Evolutionary conservation across 768 basidiomycete species (phyloP), one percentile per base, ranked within the genome.

Genomic region (Jaapia argillacea): DNA sequence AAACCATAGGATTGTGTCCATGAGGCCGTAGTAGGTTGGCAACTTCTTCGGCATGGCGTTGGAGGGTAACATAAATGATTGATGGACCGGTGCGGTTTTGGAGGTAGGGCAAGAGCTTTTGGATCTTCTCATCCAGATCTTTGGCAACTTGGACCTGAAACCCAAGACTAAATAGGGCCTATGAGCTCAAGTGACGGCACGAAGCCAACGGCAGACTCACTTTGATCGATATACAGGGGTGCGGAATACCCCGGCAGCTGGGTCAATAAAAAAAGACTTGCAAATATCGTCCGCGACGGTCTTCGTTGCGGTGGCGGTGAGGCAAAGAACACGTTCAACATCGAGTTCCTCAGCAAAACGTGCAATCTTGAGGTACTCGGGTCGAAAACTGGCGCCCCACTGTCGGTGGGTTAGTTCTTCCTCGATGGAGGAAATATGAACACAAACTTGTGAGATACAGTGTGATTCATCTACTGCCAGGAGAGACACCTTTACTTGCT

Each of bases 381-480:
- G 67, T 1, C 68, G 63, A 52, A 72, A 71, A 25, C 63, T 65
- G 4, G 63, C 57, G 4, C 67, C 68, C 68, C 70, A 69, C 64
- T 67, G 38, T 2, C n/a, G 42, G 21, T 4, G 14, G 24, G 21
- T 4, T 7, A 21, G 3, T 20, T 24, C 16, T 10, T 22, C 6
- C 5, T n/a, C 33, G 7, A 13, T 40, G 21, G 12, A 2, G 28
- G 28, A 16, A 38, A n/a, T 39, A 14, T 16, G 21, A 41, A 22
- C 18, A 27, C 48, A 27, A 26, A 65, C 65, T 54, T 69, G 66
- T 0, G 67, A 68, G 25, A 70, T 65, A 49, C 71, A 72, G 43
- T 73, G 71, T 1, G 69, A 67, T 49, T 73, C 71, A 41, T 74
- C 72, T 1, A 75, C 65, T 0, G 74, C 72, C 1, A 74, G 57